phyloP scores from a whole-genome alignment of 2,329 filamentous ascomycete species.

The Zopfia rhizophila region DNA sequence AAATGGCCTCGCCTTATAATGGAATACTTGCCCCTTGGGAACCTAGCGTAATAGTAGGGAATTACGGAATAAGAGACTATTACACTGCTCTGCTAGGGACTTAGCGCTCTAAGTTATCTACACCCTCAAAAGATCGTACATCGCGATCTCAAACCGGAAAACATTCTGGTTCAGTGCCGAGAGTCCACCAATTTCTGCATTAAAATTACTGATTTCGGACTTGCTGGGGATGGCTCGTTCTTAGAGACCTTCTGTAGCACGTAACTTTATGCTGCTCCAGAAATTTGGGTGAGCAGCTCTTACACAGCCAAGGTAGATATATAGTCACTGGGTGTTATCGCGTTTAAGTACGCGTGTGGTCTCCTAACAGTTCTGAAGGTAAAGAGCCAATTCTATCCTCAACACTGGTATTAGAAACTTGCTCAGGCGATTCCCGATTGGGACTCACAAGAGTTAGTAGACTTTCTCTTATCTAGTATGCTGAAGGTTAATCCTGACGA shows the following conservation, averaged over 20 bases:
- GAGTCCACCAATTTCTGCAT: conserved; percentile 58
- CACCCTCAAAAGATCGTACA: conserved; percentile 62
- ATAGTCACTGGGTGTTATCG: conserved; percentile 13
- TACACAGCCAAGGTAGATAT: conserved; percentile 10
- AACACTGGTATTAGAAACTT: conserved; percentile 4
- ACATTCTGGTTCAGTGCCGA: conserved; percentile 25
- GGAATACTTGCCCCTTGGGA: conserved; percentile 7
- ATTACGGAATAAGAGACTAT: conserved; percentile 6
- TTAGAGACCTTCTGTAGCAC: conserved; percentile 7
- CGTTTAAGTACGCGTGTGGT: conserved; percentile 6
- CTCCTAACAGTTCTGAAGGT: too few species aligned
- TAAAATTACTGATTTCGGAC: conserved; percentile 12
- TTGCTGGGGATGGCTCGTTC: conserved; percentile 7
- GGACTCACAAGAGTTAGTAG: conserved; percentile 3
- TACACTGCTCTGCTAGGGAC: conserved; percentile 5
- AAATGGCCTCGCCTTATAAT: conserved; percentile 9
- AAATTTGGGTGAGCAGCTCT: conserved; percentile 10
- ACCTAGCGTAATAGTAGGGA: not conserved
- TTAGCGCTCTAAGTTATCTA: conserved; percentile 6
- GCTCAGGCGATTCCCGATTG: conserved; percentile 1
- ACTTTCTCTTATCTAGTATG: conserved; percentile 6
- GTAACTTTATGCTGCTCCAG: conserved; percentile 6
- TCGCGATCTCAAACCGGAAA: conserved; percentile 64
- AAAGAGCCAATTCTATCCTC: not conserved
- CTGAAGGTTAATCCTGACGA: conserved; percentile 1